These are phyloP conservation scores for Rhizodiscina lignyota DNA, from an alignment of 495 filamentous ascomycete species.

Conservation along the genomic window DNA sequence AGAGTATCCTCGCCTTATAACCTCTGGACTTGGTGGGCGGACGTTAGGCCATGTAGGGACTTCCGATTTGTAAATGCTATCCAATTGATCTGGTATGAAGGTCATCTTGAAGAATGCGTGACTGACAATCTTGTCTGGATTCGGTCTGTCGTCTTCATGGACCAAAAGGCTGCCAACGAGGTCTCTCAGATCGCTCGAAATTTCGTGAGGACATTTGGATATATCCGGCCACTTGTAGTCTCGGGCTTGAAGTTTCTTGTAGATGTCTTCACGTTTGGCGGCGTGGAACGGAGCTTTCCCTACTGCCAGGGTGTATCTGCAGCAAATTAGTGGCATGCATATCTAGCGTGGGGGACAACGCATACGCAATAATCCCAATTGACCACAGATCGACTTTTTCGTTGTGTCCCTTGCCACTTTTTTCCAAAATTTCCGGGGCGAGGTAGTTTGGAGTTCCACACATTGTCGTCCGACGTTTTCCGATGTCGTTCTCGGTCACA, in stretches of 20 bases:
- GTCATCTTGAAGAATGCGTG: conserved; percentile 25
- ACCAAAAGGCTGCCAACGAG: conserved; percentile 22
- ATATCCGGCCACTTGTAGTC: conserved; percentile 25
- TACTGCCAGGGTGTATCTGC: conserved; percentile 23
- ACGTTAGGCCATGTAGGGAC: conserved; percentile 21
- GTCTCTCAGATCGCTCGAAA: conserved; percentile 21
- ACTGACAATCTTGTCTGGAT: conserved; percentile 24
- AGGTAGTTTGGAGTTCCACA: conserved; percentile 99
- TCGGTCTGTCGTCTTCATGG: conserved; percentile 22
- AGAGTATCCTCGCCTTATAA: conserved; percentile 20
- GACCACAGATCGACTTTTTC: conserved; percentile 96
- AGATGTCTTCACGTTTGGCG: conserved; percentile 25
- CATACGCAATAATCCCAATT: conserved; percentile 85
- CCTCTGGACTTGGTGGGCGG: conserved; percentile 17
- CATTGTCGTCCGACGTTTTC: conserved; percentile 60
- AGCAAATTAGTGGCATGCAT: no score
- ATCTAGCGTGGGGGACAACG: no score
- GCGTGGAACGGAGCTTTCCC: conserved; percentile 27
- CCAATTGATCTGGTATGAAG: conserved; percentile 19
- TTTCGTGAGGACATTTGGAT: conserved; percentile 19
- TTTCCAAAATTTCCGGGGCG: conserved; percentile 84
- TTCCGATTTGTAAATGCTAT: conserved; percentile 12
- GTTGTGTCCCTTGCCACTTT: conserved; percentile 74
- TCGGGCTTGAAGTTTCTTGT: conserved; percentile 22
- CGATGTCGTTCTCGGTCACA: conserved; percentile 66